Evolutionary conservation across 2,329 filamentous ascomycete genomes (phyloP), one percentile per base, ranked within the genome.

Genomic region (Penicillium paneum): DNA sequence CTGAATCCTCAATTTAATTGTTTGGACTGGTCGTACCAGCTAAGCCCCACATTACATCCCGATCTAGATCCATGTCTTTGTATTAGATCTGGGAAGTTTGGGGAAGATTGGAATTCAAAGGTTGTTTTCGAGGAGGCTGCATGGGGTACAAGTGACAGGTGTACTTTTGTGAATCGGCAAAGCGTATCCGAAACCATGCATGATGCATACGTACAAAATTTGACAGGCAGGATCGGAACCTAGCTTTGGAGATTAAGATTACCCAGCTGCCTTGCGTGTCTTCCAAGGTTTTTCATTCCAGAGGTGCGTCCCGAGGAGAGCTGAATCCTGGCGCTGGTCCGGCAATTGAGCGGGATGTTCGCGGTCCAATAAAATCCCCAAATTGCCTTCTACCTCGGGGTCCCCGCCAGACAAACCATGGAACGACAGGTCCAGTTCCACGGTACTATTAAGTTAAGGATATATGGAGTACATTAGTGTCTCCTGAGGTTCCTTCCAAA

Each of bases 281-380:
- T 35, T 34, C 21, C 21, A 24, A 24, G 21, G 21, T 13, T 19
- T 31, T 21, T 32, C 15, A 47, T 32, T 28, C 17, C 29, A 39
- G 53, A 56, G 50, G 34, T 41, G 45, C 29, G 54, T 44, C 34
- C 47, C 54, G 43, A 44, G 19, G 31, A 38, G n/a, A 41, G 36
- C 19, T 38, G 24, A 43, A 38, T 11, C 29, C 26, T 49, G 50
- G 38, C 42, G 42, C 34, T 34, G 24, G 49, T 38, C 43, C 57
- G 54, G 57, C 40, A 40, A 29, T 50, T 55, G 50, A 46, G 38
- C 41, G 28, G 40, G 38, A 44, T 32, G 45, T 63, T 61, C 62
- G 61, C 62, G 62, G n/a, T 32, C 62, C 61, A 64, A 64, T 64
- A 29, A 58, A 17, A 17, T 11, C 8, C 7, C 2, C 15, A 8